Conservation (phyloP, 345 rosid species). For the Euclidium syriacum region DNA sequence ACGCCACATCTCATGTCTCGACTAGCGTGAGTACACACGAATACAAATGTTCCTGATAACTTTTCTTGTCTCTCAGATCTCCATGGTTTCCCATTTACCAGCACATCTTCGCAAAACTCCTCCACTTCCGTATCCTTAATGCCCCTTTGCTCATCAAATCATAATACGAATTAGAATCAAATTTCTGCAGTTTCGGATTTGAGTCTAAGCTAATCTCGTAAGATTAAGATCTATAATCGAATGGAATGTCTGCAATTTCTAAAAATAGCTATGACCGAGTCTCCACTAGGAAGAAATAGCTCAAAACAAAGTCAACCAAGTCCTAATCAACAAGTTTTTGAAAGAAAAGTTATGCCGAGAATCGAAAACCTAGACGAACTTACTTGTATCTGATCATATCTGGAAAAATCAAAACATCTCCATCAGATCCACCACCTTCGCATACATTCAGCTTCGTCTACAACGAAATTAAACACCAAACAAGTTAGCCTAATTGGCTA, state of each 20-base stretch:
- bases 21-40: constrained; percentile 85
- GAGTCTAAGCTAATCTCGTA: background rate
- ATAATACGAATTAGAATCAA: background rate
- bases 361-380: constrained; percentile 20
- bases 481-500: background rate
- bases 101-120: constrained; percentile 71
- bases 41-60: constrained; percentile 57
- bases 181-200: background rate
- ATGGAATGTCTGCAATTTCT: background rate
- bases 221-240: background rate
- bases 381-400: constrained; percentile 87
- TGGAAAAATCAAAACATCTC: constrained; percentile 82
- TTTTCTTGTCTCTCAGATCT: constrained; percentile 43
- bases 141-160: constrained; percentile 37
- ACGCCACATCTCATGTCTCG: constrained; percentile 93
- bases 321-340: background rate
- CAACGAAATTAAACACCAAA: background rate
- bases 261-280: background rate
- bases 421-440: constrained; percentile 61
- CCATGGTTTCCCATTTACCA: constrained; percentile 80
- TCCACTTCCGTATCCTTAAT: constrained; percentile 58
- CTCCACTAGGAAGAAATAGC: background rate
- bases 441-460: constrained; percentile 66
- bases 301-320: background rate
- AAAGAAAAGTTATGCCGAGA: background rate